phyloP scores from a whole-genome alignment of 2,329 filamentous ascomycete species.

The Leptoxyphium fumago region DNA sequence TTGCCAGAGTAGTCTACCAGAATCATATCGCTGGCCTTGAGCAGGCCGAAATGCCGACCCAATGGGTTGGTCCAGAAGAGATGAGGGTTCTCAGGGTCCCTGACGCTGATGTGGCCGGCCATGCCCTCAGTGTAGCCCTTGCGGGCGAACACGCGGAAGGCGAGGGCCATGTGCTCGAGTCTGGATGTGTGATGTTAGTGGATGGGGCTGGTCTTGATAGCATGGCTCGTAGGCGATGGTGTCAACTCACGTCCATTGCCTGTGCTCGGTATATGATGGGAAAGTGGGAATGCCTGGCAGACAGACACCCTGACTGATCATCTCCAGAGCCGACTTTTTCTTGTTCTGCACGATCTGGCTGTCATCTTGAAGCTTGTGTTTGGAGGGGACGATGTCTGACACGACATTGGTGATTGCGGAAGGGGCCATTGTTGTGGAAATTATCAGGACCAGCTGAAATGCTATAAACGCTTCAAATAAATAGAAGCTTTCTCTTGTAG shows the following conservation, averaged over 20 bases:
- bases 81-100: conserved; percentile 47
- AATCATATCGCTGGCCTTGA: conserved; percentile 53
- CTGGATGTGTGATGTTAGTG: neutral
- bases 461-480: neutral
- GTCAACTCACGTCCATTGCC: conserved; percentile 49
- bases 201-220: no score
- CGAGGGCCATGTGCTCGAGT: conserved; percentile 47
- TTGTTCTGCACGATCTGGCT: conserved; percentile 7
- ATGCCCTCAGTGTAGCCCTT: conserved; percentile 55
- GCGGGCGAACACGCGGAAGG: conserved; percentile 53
- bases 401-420: conserved; percentile 11
- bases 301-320: conserved; percentile 32
- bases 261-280: conserved; percentile 38
- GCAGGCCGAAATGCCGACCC: conserved; percentile 48
- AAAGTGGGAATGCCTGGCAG: conserved; percentile 43
- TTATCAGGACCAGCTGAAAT: neutral
- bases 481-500: no score
- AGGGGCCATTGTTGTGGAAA: conserved; percentile 13
- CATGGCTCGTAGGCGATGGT: conserved; percentile 24
- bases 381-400: conserved; percentile 7
- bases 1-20: conserved; percentile 49
- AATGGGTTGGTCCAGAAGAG: conserved; percentile 58
- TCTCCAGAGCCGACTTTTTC: conserved; percentile 19
- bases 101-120: conserved; percentile 51
- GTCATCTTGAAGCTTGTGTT: conserved; percentile 4